Evolutionary conservation across 495 filamentous ascomycete genomes (phyloP), one percentile per base, ranked within the genome.

Genomic region (Entonaema liquescens): DNA sequence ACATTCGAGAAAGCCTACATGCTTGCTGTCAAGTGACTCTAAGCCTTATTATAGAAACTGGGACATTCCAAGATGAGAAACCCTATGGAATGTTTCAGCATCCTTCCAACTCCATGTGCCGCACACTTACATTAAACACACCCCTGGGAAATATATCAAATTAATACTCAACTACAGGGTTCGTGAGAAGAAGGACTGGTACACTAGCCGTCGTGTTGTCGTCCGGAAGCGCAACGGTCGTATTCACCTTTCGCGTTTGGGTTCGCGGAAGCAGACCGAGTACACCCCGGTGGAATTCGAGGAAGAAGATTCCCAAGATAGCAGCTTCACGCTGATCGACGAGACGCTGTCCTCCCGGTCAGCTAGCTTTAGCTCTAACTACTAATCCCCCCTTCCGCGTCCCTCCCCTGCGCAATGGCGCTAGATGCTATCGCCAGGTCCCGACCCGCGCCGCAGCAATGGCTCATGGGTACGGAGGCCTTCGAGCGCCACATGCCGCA

Each of bases 401-500:
- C 38, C 40, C 33, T 35, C 36, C 12, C 50, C 12, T 17, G 6
- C 56, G 4, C 11, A n/a, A 73, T 74, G 71, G 36, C 71, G 23
- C 54, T 31, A 2, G 44, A 66, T 42, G 69, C 17, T 21, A 15
- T 36, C 13, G 8, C 36, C 13, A 42, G 6, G 1, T 42, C 59
- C 49, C 47, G 70, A 19, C 53, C 70, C 15, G 29, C 61, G 49
- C 75, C 75, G 11, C 31, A 66, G 33, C 64, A 65, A 23, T 77
- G 75, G 74, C 79, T 81, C 35, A 83, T 82, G 60, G 76, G 83
- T 60, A 77, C 80, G n/a, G 81, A 83, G 73, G 79, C 81, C n/a
- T 85, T 85, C 65, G 81, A 85, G 64, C 75, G 80, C 31, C 82
- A 81, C 65, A 83, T 84, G 83, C 77, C 78, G 17, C 92, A 94